These are phyloP conservation scores for Elongisporangium senticosum DNA, from an alignment of 352 stramenopile genomes.

Conservation along the genomic window DNA sequence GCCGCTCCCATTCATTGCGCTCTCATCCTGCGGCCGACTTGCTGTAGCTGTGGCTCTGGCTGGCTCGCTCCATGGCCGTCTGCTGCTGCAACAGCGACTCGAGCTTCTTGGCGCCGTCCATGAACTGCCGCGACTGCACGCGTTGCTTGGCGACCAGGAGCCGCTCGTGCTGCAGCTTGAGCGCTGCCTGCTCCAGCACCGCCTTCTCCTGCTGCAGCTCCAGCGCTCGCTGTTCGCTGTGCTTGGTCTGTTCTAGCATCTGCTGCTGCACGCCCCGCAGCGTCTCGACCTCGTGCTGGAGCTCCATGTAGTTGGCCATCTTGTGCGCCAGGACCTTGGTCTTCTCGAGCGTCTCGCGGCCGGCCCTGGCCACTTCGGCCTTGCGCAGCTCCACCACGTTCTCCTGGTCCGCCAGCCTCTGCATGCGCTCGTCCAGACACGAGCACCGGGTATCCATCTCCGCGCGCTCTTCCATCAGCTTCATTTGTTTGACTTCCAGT, in stretches of 20 bases:
- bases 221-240: slow-evolving; percentile 23
- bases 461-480: slow-evolving; percentile 55
- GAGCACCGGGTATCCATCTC: slow-evolving; percentile 37
- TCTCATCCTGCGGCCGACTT: not conserved
- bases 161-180: slow-evolving; percentile 63
- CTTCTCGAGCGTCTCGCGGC: slow-evolving; percentile 61
- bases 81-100: slow-evolving; percentile 60
- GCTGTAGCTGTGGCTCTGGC: not conserved
- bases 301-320: slow-evolving; percentile 24
- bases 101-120: slow-evolving; percentile 60
- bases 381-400: slow-evolving; percentile 36
- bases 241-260: slow-evolving; percentile 21
- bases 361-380: slow-evolving; percentile 49
- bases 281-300: slow-evolving; percentile 32
- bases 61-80: slow-evolving; percentile 17
- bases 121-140: slow-evolving; percentile 67
- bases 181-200: slow-evolving; percentile 39
- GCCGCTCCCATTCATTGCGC: not conserved
- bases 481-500: slow-evolving; percentile 42
- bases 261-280: slow-evolving; percentile 33
- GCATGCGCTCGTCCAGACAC: slow-evolving; percentile 47
- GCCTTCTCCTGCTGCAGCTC: slow-evolving; percentile 41
- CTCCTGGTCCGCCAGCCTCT: slow-evolving; percentile 44
- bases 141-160: slow-evolving; percentile 67
- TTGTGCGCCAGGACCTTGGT: slow-evolving; percentile 35